phyloP scores from a whole-genome alignment of 306 rosid species.

The Vigna unguiculata region DNA sequence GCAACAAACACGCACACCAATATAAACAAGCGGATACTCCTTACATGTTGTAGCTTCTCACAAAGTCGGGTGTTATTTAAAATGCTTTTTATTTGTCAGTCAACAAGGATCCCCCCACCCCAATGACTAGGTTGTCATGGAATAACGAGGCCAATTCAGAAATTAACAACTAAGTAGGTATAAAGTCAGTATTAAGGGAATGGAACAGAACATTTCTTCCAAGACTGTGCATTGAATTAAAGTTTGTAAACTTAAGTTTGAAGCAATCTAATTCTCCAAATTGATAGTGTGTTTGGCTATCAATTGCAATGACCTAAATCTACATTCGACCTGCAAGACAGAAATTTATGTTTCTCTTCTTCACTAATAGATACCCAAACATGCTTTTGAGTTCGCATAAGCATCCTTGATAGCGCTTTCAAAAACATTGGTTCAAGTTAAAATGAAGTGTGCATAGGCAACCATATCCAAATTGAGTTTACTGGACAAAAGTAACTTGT shows the following conservation, averaged over 20 bases:
- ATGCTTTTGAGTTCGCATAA: background rate
- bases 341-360: too few species aligned
- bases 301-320: too few species aligned
- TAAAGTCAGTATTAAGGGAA: background rate
- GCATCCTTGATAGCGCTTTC: background rate
- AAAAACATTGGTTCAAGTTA: background rate
- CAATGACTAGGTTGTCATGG: background rate
- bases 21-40: constrained; percentile 9
- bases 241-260: too few species aligned
- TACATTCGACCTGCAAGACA: too few species aligned
- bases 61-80: background rate
- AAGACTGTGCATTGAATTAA: background rate
- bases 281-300: too few species aligned
- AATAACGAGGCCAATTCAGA: background rate
- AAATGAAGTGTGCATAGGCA: background rate
- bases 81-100: background rate
- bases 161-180: background rate
- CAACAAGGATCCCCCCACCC: background rate
- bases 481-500: too few species aligned
- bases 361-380: background rate
- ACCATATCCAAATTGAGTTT: background rate
- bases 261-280: too few species aligned
- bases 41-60: constrained; percentile 5
- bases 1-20: background rate
- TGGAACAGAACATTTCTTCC: background rate